Conservation (phyloP, 345 rosid species). For the Arabis alpina region DNA sequence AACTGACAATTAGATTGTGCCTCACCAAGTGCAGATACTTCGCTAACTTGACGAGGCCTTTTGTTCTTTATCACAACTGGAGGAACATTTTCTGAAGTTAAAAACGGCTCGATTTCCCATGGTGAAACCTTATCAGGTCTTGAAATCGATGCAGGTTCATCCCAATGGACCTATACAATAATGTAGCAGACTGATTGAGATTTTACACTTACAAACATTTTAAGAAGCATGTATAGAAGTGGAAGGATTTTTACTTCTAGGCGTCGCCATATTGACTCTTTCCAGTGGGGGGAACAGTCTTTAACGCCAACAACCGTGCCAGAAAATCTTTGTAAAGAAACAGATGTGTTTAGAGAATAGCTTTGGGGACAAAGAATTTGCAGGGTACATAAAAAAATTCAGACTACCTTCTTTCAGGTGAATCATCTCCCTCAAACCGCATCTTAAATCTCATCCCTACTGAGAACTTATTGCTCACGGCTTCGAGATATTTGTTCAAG, state of each 20-base stretch:
- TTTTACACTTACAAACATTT: neutral
- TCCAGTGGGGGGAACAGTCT: constrained; percentile 79
- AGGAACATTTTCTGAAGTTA: constrained; percentile 53
- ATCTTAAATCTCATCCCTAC: constrained; percentile 89
- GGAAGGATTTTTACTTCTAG: constrained; percentile 56
- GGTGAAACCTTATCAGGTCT: constrained; percentile 92
- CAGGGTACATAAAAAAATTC: neutral
- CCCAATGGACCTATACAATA: constrained; percentile 82
- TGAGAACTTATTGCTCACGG: constrained; percentile 60
- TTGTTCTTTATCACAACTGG: constrained; percentile 58
- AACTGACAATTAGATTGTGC: constrained; percentile 5
- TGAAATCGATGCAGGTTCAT: constrained; percentile 77
- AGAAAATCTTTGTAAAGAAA: constrained; percentile 61
- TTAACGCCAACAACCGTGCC: constrained; percentile 88
- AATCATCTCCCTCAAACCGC: constrained; percentile 91
- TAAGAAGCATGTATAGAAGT: constrained; percentile 30
- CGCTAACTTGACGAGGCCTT: constrained; percentile 66
- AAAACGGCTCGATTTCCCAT: constrained; percentile 88
- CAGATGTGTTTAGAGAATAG: constrained; percentile 9
- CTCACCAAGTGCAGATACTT: constrained; percentile 57
- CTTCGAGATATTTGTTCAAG: constrained; percentile 76
- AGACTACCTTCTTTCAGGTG: constrained; percentile 85
- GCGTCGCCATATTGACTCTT: constrained; percentile 84
- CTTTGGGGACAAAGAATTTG: constrained; percentile 18
- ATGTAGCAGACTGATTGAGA: constrained; percentile 10